Base-by-base conservation (phyloP, 2,329 filamentous ascomycete species). In the Colletotrichum agaves region DNA sequence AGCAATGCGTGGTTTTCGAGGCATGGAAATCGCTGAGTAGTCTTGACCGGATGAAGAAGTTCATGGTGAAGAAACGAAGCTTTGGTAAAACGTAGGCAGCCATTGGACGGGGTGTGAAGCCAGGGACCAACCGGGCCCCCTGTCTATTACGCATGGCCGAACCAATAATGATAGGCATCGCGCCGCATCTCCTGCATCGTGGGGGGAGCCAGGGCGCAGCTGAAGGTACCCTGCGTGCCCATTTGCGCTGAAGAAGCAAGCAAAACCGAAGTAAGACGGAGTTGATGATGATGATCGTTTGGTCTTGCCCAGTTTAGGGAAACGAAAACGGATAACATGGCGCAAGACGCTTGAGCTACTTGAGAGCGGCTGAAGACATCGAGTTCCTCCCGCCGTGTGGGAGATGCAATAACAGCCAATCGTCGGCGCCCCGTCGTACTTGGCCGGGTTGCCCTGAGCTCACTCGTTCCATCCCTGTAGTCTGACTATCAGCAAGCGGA, bases 151-250 rank as follows among this genome's bases (percentile, higher is more conserved):
- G 53, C 19, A 39, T 59, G 46, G 39, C 61, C 61, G 61, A 65
- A 41, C 65, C 65, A 68, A 68, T 68, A 55, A 68, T 68, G 61
- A 53, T 21, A 33, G 53, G 35, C 41, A 68, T 55, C 15, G 53
- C 33, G 27, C 27, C n/a, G 50, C 55, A 31, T 55, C 39, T 53
- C 55, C 39, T 53, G 53, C 53, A 65, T 68, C 61, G 60, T 63
- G 53, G 59, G 64, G 64, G 60, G 53, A n/a, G n/a, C 47, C 33
- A 55, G 33, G 64, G 53, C 64, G 64, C 33, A 67, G 64, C 64
- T 64, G 64, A 67, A 55, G 39, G 37, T 58, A 47, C 61, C 65
- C 61, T 68, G 65, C 61, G 49, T 64, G 61, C 47, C 53, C 53
- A 50, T 27, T 56, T 31, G 33, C 52, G n/a, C 43, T 53, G 39